Percentiles rank a stretch among this genome's conserved stretches.
These are phyloP conservation scores for Tilletia setariae DNA, from an alignment of 1,284 basidiomycete species.

Conservation along the genomic window DNA sequence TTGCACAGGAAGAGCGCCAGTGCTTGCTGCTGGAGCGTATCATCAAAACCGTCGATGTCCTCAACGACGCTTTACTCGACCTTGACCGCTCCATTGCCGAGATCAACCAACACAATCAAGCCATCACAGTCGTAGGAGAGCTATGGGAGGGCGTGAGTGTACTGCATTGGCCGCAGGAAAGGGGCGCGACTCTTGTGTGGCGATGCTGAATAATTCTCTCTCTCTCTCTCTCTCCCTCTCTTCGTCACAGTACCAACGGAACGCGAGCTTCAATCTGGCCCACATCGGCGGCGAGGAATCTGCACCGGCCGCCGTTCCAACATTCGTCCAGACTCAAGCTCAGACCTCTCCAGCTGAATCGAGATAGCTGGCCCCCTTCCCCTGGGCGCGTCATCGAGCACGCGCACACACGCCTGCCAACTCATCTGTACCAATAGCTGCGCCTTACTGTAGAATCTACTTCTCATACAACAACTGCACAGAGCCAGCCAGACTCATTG, in stretches of 20 bases:
- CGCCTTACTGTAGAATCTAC: too few species aligned
- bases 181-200: not conserved
- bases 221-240: not conserved
- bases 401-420: too few species aligned
- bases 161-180: too few species aligned
- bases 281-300: constrained; percentile 35
- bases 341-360: not conserved
- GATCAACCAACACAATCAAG: constrained; percentile 51
- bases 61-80: constrained; percentile 59
- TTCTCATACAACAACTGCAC: too few species aligned
- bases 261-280: constrained; percentile 48
- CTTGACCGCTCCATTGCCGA: constrained; percentile 70
- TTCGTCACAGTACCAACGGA: constrained; percentile 41
- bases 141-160: constrained; percentile 48
- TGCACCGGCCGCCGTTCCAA: not conserved
- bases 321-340: not conserved
- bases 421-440: too few species aligned
- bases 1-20: constrained; percentile 77
- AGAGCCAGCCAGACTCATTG: too few species aligned
- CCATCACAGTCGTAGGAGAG: constrained; percentile 46
- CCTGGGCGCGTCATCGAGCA: too few species aligned
- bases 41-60: constrained; percentile 76
- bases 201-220: not conserved
- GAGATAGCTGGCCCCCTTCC: too few species aligned
- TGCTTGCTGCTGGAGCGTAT: constrained; percentile 83